These are phyloP conservation scores for Cladophialophora bantiana DNA, from an alignment of 2,329 filamentous ascomycete species.

Conservation along the genomic window DNA sequence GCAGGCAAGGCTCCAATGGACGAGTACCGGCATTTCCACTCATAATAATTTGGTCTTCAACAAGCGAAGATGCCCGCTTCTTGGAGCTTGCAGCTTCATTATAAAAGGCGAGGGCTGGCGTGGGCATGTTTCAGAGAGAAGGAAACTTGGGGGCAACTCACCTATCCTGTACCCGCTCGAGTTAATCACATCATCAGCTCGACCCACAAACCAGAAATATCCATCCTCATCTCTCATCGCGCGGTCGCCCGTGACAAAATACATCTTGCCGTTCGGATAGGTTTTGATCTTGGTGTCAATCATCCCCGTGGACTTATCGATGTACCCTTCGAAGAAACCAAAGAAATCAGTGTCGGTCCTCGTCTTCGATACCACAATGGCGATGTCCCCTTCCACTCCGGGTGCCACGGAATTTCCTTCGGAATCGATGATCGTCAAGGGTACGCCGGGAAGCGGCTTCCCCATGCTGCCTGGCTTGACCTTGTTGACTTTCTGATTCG, in stretches of 20 bases:
- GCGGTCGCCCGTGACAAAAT: conserved; percentile 50
- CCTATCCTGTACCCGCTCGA: conserved; percentile 49
- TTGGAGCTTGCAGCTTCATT: neutral
- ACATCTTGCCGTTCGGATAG: conserved; percentile 37
- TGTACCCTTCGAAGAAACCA: conserved; percentile 39
- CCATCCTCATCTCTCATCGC: conserved; percentile 45
- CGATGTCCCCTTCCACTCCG: conserved; percentile 50
- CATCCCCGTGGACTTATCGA: conserved; percentile 33
- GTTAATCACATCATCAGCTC: conserved; percentile 51
- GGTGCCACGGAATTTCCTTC: conserved; percentile 42
- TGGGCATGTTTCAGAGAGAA: neutral
- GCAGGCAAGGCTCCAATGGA: neutral
- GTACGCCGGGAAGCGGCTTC: conserved; percentile 48
- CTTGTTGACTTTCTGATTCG: conserved; percentile 47
- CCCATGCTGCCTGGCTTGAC: conserved; percentile 52
- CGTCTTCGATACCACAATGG: conserved; percentile 39
- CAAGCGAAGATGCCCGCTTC: neutral
- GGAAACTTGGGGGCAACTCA: conserved; percentile 24
- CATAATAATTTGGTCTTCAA: neutral
- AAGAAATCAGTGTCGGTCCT: conserved; percentile 29
- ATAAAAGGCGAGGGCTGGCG: conserved; percentile 15
- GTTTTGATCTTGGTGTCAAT: conserved; percentile 34
- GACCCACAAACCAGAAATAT: conserved; percentile 49
- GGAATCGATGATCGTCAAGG: conserved; percentile 46
- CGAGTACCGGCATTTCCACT: neutral